Base-by-base conservation (phyloP, 2,329 filamentous ascomycete genomes). In the Fusarium sublunatum region DNA sequence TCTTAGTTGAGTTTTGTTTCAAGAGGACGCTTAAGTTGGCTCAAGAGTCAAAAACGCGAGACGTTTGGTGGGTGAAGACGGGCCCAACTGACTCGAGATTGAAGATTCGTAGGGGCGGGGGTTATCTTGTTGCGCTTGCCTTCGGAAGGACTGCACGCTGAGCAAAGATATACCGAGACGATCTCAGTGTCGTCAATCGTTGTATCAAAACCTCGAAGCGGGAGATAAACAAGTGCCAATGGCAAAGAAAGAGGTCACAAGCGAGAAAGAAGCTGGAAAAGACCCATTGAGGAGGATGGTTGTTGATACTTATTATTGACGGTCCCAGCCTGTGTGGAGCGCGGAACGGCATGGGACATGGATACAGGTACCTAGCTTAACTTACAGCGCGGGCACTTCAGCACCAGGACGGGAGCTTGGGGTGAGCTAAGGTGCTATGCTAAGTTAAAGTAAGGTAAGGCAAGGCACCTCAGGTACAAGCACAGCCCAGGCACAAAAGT, bases 271-370 rank as follows among this genome's bases (percentile, higher is more conserved):
- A 60, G 63, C 58, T 61, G 50, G 59, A 48, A 51, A 59, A 55
- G 66, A 61, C 19, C 19, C 31, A 34, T 34, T 61, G 69, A 69
- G 65, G 68, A 68, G 69, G 69, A 71, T 61, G 65, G 65, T 60
- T 64, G 69, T 70, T 69, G 69, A 70, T 71, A 71, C 69, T 71
- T 71, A 71, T 71, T 67, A 48, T 59, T 70, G 69, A 63, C 61
- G 61, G 69, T 65, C 66, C 57, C 59, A 71, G 68, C n/a, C n/a
- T n/a, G n/a, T 61, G 68, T 68, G 61, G 67, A 61, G 66, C 64
- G 54, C 67, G 58, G 64, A 67, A 60, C 61, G 61, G 61, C 44
- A 52, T 48, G 61, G 66, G 49, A 61, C 58, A 54, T 58, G 57
- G 55, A 55, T 61, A 66, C 54, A 52, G 47, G 55, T 56, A 48